Base-by-base conservation (phyloP, 2,329 filamentous ascomycete genomes). In the Diaporthe amygdali region DNA sequence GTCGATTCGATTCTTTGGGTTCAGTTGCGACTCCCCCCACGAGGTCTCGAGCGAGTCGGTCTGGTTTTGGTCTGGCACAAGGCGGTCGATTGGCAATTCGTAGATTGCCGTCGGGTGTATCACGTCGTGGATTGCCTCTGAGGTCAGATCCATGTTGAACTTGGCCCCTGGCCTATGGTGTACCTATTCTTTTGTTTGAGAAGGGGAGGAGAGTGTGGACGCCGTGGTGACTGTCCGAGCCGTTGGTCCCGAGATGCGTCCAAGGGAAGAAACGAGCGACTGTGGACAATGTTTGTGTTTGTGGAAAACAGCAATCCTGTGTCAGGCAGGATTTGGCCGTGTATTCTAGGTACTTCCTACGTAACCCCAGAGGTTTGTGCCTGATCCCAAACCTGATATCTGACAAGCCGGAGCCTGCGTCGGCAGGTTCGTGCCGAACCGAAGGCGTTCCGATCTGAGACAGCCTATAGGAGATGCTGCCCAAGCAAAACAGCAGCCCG, bases 1-100 rank as follows among this genome's bases (percentile, higher is more conserved):
- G 76, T 90, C 84, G 76, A 91, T 87, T 71, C 89, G 84, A 75
- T 90, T 91, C 77, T 88, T 89, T 9, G 89, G 89, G 73, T 91
- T 91, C 51, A 90, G 81, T 49, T 82, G 78, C 6, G 88, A 90
- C 3, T 77, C 72, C 15, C 79, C 77, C 89, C 89, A 91, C 17
- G 75, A 41, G 10, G 51, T 14, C 34, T 47, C 37, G 10, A 30
- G 20, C 5, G 27, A 15, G 34, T 61, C 63, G 59, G 52, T 54
- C 34, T 39, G 22, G 34, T 41, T 37, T 17, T 47, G 8, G 34
- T 17, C 41, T 30, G 41, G 46, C 22, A 52, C 32, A 32, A 41
- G 55, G 30, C 44, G 32, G n/a, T 56, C 41, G 46, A 27, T 25
- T 17, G 69, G 41, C 14, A 39, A n/a, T 27, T 61, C 47, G 34